Evolutionary conservation across 306 rosid genomes (phyloP), one percentile per base, ranked within the genome.

Genomic region (Malus sieversii): DNA sequence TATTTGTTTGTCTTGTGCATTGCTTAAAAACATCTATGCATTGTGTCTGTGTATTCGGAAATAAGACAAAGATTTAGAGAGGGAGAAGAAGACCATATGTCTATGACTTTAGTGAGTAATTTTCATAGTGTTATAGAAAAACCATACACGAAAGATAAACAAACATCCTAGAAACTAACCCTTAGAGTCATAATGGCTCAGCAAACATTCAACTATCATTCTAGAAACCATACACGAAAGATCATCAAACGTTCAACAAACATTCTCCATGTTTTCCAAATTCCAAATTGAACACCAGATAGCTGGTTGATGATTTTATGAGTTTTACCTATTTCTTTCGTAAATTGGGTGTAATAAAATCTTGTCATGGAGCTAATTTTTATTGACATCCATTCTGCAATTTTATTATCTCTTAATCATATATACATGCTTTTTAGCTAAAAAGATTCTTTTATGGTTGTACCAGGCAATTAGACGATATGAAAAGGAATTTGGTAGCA

Each of bases 391-490:
- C 64, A 19, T 52, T 60, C 76, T 74, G 57, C 14, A 14, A 57
- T 19, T 18, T 18, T 16, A 9, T 42, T 3, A 20, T 81, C 42
- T 72, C 67, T 51, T 65, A 75, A 61, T 48, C 32, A 4, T 57
- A 8, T 8, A 51, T 76, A 42, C 80, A 57, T 79, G 51, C 61
- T 72, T 80, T 60, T 18, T 45, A 57, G 70, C 46, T 61, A 6
- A 30, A 19, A 11, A 19, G 42, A 22, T 35, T 38, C 57, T 60
- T 40, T 3, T 38, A 23, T 73, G 52, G 48, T 30, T 73, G 62
- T 58, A 57, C 53, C 82, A 92, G 96, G 92, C 82, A 77, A 82
- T 87, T 77, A 60, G 6, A 42, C 92, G 96, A 40, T 92, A 88
- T 60, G 96, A 90, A 68, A 89, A 82, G 69, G 80, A 84, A 80